Conservation (phyloP, 2,329 filamentous ascomycete species). For the Xylariaceae sp. region DNA sequence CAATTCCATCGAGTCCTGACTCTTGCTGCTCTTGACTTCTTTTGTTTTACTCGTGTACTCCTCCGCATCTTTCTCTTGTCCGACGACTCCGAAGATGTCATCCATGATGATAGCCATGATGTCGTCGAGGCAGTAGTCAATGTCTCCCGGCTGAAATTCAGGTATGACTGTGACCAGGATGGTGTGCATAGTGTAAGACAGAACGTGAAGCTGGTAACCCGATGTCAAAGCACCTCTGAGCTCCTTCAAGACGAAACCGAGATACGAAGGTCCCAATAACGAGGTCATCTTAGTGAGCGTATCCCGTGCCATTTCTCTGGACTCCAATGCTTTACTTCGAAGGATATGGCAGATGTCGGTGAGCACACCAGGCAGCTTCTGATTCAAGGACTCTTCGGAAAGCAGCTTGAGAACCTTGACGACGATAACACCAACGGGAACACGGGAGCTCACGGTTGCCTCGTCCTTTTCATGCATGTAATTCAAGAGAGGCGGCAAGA, state of each 20-base stretch:
- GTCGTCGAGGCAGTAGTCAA: constrained; percentile 79
- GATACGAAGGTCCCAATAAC: constrained; percentile 73
- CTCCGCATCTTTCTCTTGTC: constrained; percentile 94
- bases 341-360: constrained; percentile 92
- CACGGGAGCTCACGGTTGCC: constrained; percentile 84
- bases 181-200: constrained; percentile 92
- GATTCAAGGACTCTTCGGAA: constrained; percentile 64
- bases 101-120: constrained; percentile 90
- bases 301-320: constrained; percentile 83
- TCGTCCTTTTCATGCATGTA: constrained; percentile 95
- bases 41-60: constrained; percentile 95
- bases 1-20: constrained; percentile 94
- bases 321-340: constrained; percentile 80
- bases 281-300: constrained; percentile 79
- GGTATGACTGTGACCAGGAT: constrained; percentile 74
- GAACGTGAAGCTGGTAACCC: constrained; percentile 89
- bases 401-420: constrained; percentile 82
- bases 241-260: constrained; percentile 92
- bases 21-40: constrained; percentile 97
- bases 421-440: constrained; percentile 82
- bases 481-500: constrained; percentile 72
- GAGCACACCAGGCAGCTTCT: constrained; percentile 73
- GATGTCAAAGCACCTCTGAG: constrained; percentile 73
- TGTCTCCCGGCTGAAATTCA: constrained; percentile 69
- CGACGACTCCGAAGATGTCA: constrained; percentile 87